Conservation (phyloP, 208 protist genomes). For the Crithidia bombi region DNA sequence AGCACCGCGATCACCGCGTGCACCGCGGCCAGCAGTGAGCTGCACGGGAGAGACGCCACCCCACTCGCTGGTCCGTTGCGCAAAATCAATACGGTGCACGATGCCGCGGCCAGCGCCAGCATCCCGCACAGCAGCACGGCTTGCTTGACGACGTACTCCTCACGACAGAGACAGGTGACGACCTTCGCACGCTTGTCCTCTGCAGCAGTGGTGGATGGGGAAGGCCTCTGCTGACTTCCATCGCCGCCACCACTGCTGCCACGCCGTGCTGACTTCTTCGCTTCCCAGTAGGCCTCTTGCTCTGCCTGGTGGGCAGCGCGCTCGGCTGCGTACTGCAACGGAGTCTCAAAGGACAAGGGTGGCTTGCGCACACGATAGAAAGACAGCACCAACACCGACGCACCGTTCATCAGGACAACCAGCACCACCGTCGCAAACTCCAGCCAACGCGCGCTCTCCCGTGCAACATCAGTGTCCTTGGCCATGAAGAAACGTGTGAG, state of each 20-base stretch:
- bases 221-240: background rate
- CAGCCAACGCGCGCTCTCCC: conserved; percentile 40
- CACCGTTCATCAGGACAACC: conserved; percentile 23
- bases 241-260: background rate
- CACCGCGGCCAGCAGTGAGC: conserved; percentile 34
- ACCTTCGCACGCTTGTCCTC: conserved; percentile 20
- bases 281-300: conserved; percentile 16
- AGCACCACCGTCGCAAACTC: conserved; percentile 34
- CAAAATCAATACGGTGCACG: conserved; percentile 31
- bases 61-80: conserved; percentile 10
- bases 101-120: conserved; percentile 10
- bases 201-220: background rate
- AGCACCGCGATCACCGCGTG: conserved; percentile 19
- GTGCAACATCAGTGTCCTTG: conserved; percentile 11
- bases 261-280: background rate
- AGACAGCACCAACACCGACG: conserved; percentile 30
- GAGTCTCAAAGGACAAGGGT: conserved; percentile 41
- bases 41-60: conserved; percentile 19
- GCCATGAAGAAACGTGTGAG: conserved; percentile 25
- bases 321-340: conserved; percentile 27
- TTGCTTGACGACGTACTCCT: conserved; percentile 76
- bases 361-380: conserved; percentile 49
- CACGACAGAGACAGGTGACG: conserved; percentile 47
- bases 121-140: conserved; percentile 45
- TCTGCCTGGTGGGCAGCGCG: conserved; percentile 21